phyloP scores from a whole-genome alignment of 2,329 filamentous ascomycete genomes.

The Colletotrichum sp. region DNA sequence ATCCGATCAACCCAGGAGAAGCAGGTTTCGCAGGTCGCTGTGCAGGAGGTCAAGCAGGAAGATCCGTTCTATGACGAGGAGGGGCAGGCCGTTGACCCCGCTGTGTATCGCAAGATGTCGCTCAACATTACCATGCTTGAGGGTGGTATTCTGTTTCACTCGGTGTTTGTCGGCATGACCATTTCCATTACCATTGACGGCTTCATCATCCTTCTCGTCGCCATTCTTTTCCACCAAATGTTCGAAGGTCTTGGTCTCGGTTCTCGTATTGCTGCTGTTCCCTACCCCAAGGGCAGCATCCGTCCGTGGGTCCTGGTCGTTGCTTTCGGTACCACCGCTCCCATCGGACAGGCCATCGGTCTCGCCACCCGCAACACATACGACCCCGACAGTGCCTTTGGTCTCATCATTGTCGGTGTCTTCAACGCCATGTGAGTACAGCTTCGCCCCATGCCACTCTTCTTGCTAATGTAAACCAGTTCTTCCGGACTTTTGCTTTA shows the following conservation, averaged over 20 bases:
- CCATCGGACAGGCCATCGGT: conserved; percentile 77
- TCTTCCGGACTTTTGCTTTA: conserved; percentile 67
- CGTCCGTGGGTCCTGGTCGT: conserved; percentile 66
- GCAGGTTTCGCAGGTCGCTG: conserved; percentile 35
- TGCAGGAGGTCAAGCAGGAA: conserved; percentile 27
- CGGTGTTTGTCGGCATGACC: conserved; percentile 77
- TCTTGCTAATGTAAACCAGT: conserved; percentile 31
- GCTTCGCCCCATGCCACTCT: fast-evolving
- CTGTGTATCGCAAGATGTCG: conserved; percentile 64
- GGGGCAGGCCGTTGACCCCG: conserved; percentile 46
- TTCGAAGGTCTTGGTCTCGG: conserved; percentile 74
- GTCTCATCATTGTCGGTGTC: conserved; percentile 66
- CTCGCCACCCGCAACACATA: conserved; percentile 61
- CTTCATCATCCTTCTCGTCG: conserved; percentile 70
- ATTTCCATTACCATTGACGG: conserved; percentile 71
- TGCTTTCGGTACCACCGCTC: conserved; percentile 75
- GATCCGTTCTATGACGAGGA: conserved; percentile 48
- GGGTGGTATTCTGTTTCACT: conserved; percentile 80
- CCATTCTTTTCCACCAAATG: conserved; percentile 75
- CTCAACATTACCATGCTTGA: conserved; percentile 78
- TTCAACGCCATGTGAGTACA: conserved; percentile 67
- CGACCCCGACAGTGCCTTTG: conserved; percentile 67
- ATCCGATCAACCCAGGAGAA: conserved; percentile 42
- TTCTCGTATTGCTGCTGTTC: conserved; percentile 71
- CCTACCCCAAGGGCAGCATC: conserved; percentile 59